Evolutionary conservation across 768 basidiomycete species (phyloP), one percentile per base, ranked within the genome.

Genomic region (Dendrothele bispora): DNA sequence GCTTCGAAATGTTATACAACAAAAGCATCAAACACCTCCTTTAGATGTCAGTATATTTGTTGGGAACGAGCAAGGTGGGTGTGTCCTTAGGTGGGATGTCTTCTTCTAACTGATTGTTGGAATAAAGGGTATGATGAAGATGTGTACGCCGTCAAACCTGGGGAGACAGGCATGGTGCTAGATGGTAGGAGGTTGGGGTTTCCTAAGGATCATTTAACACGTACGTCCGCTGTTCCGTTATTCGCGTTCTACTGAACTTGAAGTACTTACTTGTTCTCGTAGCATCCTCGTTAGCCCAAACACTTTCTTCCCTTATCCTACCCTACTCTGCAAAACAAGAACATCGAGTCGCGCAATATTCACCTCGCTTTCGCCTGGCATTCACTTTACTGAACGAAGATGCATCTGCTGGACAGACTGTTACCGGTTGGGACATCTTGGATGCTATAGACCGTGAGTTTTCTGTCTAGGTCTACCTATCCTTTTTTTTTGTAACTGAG

Each of bases 321-420:
- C 63, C n/a, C 63, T 71, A 21, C 48, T 76, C 75, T 3, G 62
- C 74, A n/a, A 58, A 64, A 24, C 63, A 66, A 15, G 60, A 66
- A 44, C 70, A 78, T 39, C 72, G 79, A 25, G 74, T 79, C 44
- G 79, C 82, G 30, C 90, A 89, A 64, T 98, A 91, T 63, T 78
- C 94, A 11, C 78, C 83, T 4, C 82, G 81, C 37, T 90, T 91
- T 64, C 86, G 92, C 35, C 77, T 98, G 12, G 83, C 91, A n/a
- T 97, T 98, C 69, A 90, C 88, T 12, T 71, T 99, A 6, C 68
- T 99, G 43, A 95, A 98, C 60, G 92, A 98, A 67, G 89, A 98
- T 61, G 80, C 88, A 3, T 70, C 86, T 2, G 74, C 77, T 11
- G 87, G 87, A 5, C 73, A 71, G 18, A 71, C 74, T 21, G 74